Conservation (phyloP, 2,329 filamentous ascomycete species). For the Nothophoma quercina region DNA sequence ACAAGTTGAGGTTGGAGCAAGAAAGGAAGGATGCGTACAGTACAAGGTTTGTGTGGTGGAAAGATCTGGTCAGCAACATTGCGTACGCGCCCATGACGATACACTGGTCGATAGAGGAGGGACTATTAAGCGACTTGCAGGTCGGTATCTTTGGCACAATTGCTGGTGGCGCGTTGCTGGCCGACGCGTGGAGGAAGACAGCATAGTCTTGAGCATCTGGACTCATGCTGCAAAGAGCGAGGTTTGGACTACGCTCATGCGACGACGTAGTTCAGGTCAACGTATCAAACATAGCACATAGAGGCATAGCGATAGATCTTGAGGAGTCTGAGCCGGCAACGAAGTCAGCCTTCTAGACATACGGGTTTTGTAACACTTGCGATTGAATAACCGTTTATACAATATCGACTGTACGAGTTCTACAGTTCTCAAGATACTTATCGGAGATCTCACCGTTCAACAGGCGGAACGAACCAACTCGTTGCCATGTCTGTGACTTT, state of each 20-base stretch:
- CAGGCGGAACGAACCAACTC: no score
- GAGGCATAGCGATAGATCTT: no score
- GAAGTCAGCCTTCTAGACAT: no score
- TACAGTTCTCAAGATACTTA: no score
- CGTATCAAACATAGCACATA: no score
- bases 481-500: no score
- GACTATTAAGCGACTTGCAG: constrained; percentile 63
- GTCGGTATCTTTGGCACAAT: constrained; percentile 67
- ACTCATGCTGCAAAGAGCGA: not conserved
- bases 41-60: constrained; percentile 63
- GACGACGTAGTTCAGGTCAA: not conserved
- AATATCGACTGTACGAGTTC: no score
- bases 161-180: constrained; percentile 52
- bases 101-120: constrained; percentile 76
- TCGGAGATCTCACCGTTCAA: no score
- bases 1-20: constrained; percentile 52
- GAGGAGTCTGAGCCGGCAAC: no score
- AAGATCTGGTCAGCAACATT: constrained; percentile 71
- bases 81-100: constrained; percentile 83
- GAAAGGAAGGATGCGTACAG: constrained; percentile 35
- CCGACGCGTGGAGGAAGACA: constrained; percentile 56
- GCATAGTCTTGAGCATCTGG: constrained; percentile 21
- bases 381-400: no score
- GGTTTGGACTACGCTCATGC: no score
- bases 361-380: no score